Percentiles rank a stretch among this genome's conserved stretches.
Conservation (phyloP, 805 yeast species). For the Kazachstania viticola region DNA sequence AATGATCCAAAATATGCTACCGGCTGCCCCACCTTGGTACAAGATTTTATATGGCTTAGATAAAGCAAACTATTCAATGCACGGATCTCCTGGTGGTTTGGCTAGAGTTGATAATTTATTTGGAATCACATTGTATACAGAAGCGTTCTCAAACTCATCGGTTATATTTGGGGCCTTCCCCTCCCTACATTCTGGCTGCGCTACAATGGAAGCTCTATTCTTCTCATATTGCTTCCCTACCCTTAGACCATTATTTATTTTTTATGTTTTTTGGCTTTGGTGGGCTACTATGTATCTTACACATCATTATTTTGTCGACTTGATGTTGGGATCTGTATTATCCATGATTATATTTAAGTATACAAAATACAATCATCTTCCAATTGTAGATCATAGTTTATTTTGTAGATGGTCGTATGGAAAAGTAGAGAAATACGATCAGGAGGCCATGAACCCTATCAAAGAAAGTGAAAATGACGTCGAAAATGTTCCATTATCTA, state of each 20-base stretch:
- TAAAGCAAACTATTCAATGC: conserved; percentile 84
- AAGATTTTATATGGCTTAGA: conserved; percentile 69
- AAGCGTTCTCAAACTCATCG: conserved; percentile 76
- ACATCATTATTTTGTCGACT: conserved; percentile 89
- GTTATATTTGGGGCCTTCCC: conserved; percentile 87
- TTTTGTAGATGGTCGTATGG: conserved; percentile 64
- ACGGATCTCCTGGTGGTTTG: conserved; percentile 91
- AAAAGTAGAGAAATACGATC: conserved; percentile 26
- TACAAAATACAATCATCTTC: conserved; percentile 57
- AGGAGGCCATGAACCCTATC: conserved; percentile 28
- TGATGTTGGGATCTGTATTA: conserved; percentile 79
- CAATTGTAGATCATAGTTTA: conserved; percentile 38
- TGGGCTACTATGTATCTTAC: conserved; percentile 97
- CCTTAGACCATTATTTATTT: conserved; percentile 49
- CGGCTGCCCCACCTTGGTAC: conserved; percentile 98
- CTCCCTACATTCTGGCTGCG: conserved; percentile 88
- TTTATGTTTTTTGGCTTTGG: conserved; percentile 86
- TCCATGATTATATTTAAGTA: conserved; percentile 61
- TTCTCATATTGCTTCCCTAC: conserved; percentile 73
- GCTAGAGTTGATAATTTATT: conserved; percentile 72
- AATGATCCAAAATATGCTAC: conserved; percentile 65
- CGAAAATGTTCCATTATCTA: conserved; percentile 16
- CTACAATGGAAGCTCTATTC: conserved; percentile 86
- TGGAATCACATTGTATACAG: conserved; percentile 73
- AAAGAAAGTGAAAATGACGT: conserved; percentile 18